Conservation (phyloP, 2,329 filamentous ascomycete genomes). For the Ophiostoma perfectum region DNA sequence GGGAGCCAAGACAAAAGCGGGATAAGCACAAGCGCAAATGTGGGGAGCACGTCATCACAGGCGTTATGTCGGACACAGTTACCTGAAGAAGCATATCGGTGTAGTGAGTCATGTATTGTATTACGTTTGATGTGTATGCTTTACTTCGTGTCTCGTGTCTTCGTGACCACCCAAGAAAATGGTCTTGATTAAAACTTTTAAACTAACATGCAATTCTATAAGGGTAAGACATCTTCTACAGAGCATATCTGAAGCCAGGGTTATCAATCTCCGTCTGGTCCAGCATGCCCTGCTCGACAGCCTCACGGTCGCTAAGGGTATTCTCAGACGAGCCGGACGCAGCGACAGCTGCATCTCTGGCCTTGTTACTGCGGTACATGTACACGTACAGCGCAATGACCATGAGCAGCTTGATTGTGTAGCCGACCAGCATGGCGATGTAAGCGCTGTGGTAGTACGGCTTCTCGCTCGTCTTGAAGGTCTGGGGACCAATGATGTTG, state of each 20-base stretch:
- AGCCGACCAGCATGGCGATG: conserved; percentile 51
- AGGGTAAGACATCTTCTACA: conserved; percentile 7
- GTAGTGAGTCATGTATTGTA: no score
- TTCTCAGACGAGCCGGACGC: conserved; percentile 33
- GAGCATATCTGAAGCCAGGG: conserved; percentile 29
- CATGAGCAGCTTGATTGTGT: conserved; percentile 46
- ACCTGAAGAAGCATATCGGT: neutral
- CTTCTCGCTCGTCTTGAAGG: conserved; percentile 44
- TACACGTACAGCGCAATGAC: conserved; percentile 49
- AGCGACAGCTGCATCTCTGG: conserved; percentile 43
- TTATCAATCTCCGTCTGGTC: conserved; percentile 31
- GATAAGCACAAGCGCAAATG: neutral
- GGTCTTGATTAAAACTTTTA: neutral
- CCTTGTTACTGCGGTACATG: conserved; percentile 51
- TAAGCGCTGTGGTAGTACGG: conserved; percentile 47
- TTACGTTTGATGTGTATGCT: neutral
- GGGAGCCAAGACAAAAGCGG: neutral
- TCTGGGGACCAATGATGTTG: conserved; percentile 51
- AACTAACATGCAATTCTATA: neutral
- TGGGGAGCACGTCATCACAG: neutral
- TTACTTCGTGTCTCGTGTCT: no score
- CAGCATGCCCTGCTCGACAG: conserved; percentile 23
- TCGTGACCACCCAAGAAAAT: no score
- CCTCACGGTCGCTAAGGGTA: neutral
- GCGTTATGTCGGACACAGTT: neutral